A percentile compares a stretch with the other conserved stretches of the same genome.
Conservation (phyloP, 2,329 filamentous ascomycete species). For the Calonectria pauciramosa region DNA sequence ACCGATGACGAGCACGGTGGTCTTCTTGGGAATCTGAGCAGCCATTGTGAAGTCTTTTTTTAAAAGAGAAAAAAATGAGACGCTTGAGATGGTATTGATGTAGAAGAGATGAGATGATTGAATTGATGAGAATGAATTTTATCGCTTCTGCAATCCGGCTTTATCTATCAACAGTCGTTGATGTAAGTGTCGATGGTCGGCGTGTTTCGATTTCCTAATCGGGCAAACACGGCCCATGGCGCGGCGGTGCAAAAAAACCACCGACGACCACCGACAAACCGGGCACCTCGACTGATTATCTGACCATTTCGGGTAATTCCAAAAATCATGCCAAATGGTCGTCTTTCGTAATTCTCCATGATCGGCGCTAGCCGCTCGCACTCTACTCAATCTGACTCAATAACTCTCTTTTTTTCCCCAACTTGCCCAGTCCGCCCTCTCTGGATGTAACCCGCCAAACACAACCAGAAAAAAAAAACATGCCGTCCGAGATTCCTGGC, state of each 20-base stretch:
- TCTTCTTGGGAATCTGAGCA: constrained; percentile 26
- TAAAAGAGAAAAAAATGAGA: background rate
- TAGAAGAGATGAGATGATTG: background rate
- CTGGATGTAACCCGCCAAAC: background rate
- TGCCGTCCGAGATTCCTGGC: constrained; percentile 18
- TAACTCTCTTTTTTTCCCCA: background rate
- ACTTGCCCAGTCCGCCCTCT: background rate
- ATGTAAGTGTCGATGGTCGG: constrained; percentile 10
- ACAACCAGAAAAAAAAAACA: background rate
- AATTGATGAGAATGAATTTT: background rate
- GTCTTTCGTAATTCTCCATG: constrained; percentile 8
- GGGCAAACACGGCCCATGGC: background rate
- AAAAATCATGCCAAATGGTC: background rate
- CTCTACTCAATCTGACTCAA: background rate
- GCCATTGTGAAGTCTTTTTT: constrained; percentile 9
- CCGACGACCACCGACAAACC: background rate
- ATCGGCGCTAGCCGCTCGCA: constrained; percentile 11
- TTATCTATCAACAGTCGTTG: constrained; percentile 16
- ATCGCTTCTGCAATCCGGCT: background rate
- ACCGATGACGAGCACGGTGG: constrained; percentile 22
- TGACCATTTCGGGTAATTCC: constrained; percentile 24
- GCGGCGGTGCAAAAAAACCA: constrained; percentile 14
- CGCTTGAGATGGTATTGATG: background rate
- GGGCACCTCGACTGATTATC: background rate
- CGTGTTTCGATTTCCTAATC: constrained; percentile 16